Base-by-base conservation (phyloP, 306 rosid genomes). In the Cajanus cajan region DNA sequence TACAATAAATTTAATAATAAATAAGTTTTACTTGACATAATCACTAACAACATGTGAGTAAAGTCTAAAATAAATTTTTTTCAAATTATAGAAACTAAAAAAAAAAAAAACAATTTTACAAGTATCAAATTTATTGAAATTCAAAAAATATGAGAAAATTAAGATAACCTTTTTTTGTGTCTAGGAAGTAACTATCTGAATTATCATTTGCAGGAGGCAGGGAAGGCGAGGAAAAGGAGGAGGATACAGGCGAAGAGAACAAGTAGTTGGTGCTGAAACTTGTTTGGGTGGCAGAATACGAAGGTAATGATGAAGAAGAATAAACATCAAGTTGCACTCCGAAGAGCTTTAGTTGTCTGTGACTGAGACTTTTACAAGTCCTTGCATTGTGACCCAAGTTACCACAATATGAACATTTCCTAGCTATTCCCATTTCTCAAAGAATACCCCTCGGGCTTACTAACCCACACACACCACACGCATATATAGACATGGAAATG, bases 351-450 rank as follows among this genome's bases (percentile, higher is more conserved):
- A 90, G 57, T 43, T 39, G 83, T 68, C 78, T 71, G 7, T 47
- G 36, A 75, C 80, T 79, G 33, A 37, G 3, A 75, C 58, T 76
- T 36, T 50, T 63, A 83, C 97, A 94, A 63, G 97, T 94, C 48
- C 98, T 90, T 48, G 98, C 90, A 86, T 94, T 94, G 79, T 94
- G 98, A 73, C 98, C 98, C 36, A 86, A 75, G 78, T 85, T 89
- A 73, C 96, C 96, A 90, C 98, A 94, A 79, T 88, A 96, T 34
- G 98, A 88, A 79, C 98, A 94, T 87, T 94, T 92, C 81, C 97
- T 89, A 3, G 90, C 91, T 91, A 92, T 90, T 80, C 86, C 83
- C 80, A 81, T 86, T 87, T 80, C 82, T 78, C 71, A 78, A 12
- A 18, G 78, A 76, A 69, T 68, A 55, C 68, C 57, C 72, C 40